Conservation (phyloP, 768 basidiomycete genomes). For the Kwoniella mangroviensis region DNA sequence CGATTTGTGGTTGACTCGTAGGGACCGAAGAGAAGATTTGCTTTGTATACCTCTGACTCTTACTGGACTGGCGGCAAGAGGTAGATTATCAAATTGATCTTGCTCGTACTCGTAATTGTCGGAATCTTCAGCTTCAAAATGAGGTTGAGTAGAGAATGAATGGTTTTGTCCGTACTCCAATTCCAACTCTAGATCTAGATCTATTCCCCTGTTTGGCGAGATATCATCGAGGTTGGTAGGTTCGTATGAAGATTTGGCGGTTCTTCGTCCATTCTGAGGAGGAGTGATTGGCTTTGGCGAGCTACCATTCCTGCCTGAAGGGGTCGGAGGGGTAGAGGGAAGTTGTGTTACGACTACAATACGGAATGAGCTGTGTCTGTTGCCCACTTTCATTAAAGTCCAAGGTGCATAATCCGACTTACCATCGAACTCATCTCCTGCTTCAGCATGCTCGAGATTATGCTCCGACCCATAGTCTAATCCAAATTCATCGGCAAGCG, state of each 20-base stretch:
- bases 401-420: too few species aligned
- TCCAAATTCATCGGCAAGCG: conserved; percentile 23
- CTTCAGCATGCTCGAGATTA: too few species aligned
- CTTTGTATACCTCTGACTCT: background rate
- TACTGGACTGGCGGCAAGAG: background rate
- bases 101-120: background rate
- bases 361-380: background rate
- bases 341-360: background rate
- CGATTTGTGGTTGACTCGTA: too few species aligned
- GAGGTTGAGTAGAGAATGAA: background rate
- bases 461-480: background rate
- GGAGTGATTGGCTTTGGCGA: background rate
- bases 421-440: background rate
- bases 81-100: background rate
- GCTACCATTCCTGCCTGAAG: background rate
- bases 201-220: conserved; percentile 9
- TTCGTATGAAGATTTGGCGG: background rate
- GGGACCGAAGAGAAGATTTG: background rate
- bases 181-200: background rate
- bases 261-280: background rate
- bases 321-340: background rate
- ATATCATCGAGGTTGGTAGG: conserved; percentile 1
- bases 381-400: too few species aligned
- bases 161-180: background rate
- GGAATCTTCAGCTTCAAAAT: background rate